These are phyloP conservation scores for Saccharomyces hybrid DNA, from an alignment of 1,139 yeast species.

Conservation along the genomic window DNA sequence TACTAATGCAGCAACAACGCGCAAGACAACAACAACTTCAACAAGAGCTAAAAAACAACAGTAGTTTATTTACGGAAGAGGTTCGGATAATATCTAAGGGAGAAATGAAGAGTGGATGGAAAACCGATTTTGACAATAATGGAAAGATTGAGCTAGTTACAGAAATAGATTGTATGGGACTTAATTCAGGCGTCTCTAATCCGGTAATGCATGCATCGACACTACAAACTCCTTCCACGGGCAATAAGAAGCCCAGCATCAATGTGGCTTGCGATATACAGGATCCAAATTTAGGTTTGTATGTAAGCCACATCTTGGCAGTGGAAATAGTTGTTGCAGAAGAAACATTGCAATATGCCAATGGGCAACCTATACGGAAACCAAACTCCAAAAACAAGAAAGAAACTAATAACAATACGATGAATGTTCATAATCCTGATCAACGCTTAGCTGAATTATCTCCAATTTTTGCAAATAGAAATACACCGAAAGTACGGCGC, in stretches of 20 bases:
- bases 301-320: conserved; percentile 64
- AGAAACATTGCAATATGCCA: conserved; percentile 48
- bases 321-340: conserved; percentile 92
- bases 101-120: conserved; percentile 87
- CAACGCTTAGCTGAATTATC: conserved; percentile 38
- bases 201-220: conserved; percentile 32
- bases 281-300: conserved; percentile 73
- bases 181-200: conserved; percentile 48
- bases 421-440: conserved; percentile 20
- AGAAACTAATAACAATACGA: neutral
- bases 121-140: conserved; percentile 69
- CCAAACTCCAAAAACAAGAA: conserved; percentile 6
- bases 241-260: conserved; percentile 31
- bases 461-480: conserved; percentile 35
- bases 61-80: conserved; percentile 58
- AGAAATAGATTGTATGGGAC: conserved; percentile 49
- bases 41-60: conserved; percentile 30
- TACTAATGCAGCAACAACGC: conserved; percentile 29
- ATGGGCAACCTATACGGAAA: conserved; percentile 27
- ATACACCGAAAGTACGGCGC: conserved; percentile 15
- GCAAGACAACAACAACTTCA: conserved; percentile 28
- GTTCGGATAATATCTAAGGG: conserved; percentile 66
- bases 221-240: conserved; percentile 18
- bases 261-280: conserved; percentile 72
- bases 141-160: conserved; percentile 76